phyloP scores from a whole-genome alignment of 2,329 filamentous ascomycete species.

The Ceratocystiopsis sp. region DNA sequence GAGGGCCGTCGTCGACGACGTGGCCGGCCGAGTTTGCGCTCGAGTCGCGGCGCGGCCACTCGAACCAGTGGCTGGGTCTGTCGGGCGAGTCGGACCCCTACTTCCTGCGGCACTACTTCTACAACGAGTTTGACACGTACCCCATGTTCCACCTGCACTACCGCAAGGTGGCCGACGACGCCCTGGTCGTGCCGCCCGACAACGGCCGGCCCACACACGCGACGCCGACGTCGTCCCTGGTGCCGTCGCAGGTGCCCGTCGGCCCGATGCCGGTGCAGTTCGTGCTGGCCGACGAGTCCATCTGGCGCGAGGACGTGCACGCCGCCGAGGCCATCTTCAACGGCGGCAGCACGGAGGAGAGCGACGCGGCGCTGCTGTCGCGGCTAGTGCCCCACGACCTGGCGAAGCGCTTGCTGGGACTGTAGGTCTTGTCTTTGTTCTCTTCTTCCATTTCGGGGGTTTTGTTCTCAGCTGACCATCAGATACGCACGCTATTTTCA shows the following conservation, averaged over 20 bases:
- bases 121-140: conserved; percentile 10
- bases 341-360: conserved; percentile 5
- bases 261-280: conserved; percentile 10
- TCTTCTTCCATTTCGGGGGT: no score
- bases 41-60: conserved; percentile 9
- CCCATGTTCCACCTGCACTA: conserved; percentile 13
- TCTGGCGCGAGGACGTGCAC: conserved; percentile 10
- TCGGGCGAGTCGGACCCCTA: conserved; percentile 13
- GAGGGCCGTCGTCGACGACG: background rate
- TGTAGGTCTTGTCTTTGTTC: conserved; percentile 3
- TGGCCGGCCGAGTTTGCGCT: conserved; percentile 9
- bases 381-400: conserved; percentile 9
- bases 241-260: background rate
- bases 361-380: conserved; percentile 8
- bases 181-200: background rate
- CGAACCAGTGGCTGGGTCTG: conserved; percentile 10
- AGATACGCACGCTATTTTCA: conserved; percentile 7
- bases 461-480: no score
- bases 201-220: no score
- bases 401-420: conserved; percentile 7
- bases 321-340: conserved; percentile 7
- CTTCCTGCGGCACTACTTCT: conserved; percentile 10
- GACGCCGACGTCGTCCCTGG: background rate
- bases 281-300: conserved; percentile 10
- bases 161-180: conserved; percentile 10